A percentile compares a stretch with the other conserved stretches of the same genome.
phyloP scores from a whole-genome alignment of 2,329 filamentous ascomycete genomes.

The Colletotrichum tropicale region DNA sequence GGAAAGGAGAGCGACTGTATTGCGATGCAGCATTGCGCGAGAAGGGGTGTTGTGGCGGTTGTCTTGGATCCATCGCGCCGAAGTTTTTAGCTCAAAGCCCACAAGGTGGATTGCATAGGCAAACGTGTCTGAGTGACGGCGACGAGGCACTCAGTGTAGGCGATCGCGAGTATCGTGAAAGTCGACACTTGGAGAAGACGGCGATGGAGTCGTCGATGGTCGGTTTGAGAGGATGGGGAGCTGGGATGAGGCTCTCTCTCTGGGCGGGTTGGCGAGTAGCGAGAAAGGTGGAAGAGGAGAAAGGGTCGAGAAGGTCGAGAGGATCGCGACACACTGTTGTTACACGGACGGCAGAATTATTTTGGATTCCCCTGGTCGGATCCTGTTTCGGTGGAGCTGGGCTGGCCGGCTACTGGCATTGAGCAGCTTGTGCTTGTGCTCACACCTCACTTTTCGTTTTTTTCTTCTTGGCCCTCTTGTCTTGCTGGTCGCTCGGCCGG shows the following conservation, averaged over 20 bases:
- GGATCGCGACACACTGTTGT: constrained; percentile 22
- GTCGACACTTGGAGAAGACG: not conserved
- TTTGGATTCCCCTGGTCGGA: constrained; percentile 20
- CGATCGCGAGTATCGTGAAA: constrained; percentile 8
- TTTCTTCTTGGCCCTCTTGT: not conserved
- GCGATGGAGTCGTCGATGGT: constrained; percentile 1
- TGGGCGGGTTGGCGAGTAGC: not conserved
- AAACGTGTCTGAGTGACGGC: constrained; percentile 13
- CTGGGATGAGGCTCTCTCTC: not conserved
- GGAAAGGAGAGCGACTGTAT: constrained; percentile 32
- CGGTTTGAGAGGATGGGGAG: not conserved
- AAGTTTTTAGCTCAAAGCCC: constrained; percentile 37
- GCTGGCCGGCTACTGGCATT: constrained; percentile 10
- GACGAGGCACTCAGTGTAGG: not conserved
- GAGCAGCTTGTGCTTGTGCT: constrained; percentile 13
- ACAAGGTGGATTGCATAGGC: constrained; percentile 2
- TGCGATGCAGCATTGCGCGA: constrained; percentile 28
- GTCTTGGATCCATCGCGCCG: constrained; percentile 37
- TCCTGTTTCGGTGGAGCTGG: constrained; percentile 16
- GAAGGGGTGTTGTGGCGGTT: constrained; percentile 36
- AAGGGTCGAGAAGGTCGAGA: not conserved
- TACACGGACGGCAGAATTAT: constrained; percentile 22
- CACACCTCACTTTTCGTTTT: not conserved
- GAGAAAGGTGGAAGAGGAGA: not conserved
- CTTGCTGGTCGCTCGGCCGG: not conserved